A percentile compares a stretch with the other conserved stretches of the same genome.
Evolutionary conservation across 176 grass and related monocot genomes (phyloP).

Genomic region (Ananas comosus): DNA sequence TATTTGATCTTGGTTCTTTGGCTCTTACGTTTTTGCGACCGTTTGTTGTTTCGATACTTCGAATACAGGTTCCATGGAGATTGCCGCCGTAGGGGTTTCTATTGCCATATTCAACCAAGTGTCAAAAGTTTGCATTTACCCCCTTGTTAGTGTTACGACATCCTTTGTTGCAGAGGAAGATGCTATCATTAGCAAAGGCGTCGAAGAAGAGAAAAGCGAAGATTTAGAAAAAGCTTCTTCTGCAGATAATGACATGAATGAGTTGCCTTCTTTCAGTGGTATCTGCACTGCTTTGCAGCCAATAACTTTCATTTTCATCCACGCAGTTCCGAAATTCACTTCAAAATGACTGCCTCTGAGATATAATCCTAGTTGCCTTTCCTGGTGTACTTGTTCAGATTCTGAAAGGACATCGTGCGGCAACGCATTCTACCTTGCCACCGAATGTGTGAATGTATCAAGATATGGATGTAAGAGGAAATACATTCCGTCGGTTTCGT

Average conservation of each 20-base stretch:
- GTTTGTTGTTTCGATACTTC: neutral
- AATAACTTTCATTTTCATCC: neutral
- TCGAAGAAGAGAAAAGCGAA: constrained; percentile 37
- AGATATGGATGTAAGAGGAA: constrained; percentile 42
- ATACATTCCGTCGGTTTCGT: constrained; percentile 89
- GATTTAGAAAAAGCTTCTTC: constrained; percentile 61
- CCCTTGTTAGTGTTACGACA: constrained; percentile 89
- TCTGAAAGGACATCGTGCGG: constrained; percentile 31
- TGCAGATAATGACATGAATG: constrained; percentile 22
- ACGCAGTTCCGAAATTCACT: neutral
- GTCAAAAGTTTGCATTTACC: constrained; percentile 92
- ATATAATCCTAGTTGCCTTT: neutral
- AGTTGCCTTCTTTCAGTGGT: constrained; percentile 29
- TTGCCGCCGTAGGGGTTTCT: constrained; percentile 85
- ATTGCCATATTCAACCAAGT: constrained; percentile 98
- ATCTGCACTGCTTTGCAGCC: neutral
- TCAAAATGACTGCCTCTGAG: neutral
- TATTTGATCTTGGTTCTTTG: constrained; percentile 11
- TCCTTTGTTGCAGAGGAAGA: constrained; percentile 99
- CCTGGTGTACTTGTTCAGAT: constrained; percentile 26
- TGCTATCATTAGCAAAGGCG: constrained; percentile 56
- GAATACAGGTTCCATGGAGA: constrained; percentile 60
- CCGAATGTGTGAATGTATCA: constrained; percentile 22
- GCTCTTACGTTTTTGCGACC: neutral
- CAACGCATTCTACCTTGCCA: constrained; percentile 24